Evolutionary conservation across 2,329 filamentous ascomycete species (phyloP), one percentile per base, ranked within the genome.

Genomic region (Beauveria sp.): DNA sequence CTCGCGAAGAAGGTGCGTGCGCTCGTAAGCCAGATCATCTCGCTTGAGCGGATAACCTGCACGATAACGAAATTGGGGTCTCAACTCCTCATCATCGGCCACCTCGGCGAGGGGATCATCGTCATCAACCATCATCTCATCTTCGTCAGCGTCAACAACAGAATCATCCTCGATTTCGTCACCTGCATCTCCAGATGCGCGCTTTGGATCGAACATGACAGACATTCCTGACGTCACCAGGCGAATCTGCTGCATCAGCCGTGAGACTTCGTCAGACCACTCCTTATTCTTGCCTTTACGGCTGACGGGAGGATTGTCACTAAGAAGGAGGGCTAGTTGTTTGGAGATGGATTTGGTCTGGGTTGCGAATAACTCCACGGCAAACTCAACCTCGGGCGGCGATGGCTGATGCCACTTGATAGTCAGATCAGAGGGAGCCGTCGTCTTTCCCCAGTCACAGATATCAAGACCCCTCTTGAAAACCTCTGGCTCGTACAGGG

Each of bases 201-300:
- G 84, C 67, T 86, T 83, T 1, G 91, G 87, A 69, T 97, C 91
- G 70, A 99, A 98, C 12, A 99, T 80, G 1, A 90, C 87, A 8
- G 93, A 93, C 62, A 96, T 87, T 58, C 95, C 95, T 3, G 93
- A 96, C 28, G 96, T 86, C 50, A 96, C 86, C n/a, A 99, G 81
- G 34, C 93, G 84, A 16, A 99, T 80, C 57, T 97, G 87, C 14
- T 93, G 90, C 61, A 99, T 81, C 66, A 96, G 91, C 60, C 95
- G 82, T 2, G 92, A 93, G 30, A 98, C 88, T 72, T 99, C 96
- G 72, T 99, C 95, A 0, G 93, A 97, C 95, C 95, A 99, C 69
- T 97, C 93, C 74, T 98, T 99, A 67, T 96, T 96, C 72, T 93
- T 96, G 43, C 95, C 95, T 66, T 93, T 93, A 61, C 93, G 85